These are phyloP conservation scores for Penicillium herquei DNA, from an alignment of 495 filamentous ascomycete species.

Conservation along the genomic window DNA sequence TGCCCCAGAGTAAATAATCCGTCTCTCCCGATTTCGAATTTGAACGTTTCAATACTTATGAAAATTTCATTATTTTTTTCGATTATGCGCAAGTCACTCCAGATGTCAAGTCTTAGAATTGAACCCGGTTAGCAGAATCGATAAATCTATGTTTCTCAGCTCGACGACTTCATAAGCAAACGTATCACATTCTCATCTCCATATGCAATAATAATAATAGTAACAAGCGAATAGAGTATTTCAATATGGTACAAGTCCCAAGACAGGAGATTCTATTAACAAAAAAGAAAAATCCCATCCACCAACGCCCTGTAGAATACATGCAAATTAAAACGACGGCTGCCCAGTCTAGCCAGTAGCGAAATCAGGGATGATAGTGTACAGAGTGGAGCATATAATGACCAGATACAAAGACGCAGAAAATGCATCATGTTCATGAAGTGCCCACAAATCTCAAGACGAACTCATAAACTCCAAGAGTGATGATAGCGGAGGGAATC, in stretches of 20 bases:
- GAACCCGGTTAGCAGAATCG: neutral
- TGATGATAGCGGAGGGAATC: slow-evolving; percentile 85
- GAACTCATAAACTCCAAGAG: slow-evolving; percentile 88
- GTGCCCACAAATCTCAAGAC: slow-evolving; percentile 58
- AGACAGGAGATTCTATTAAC: slow-evolving; percentile 24
- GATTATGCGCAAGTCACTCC: too few relatives aligned
- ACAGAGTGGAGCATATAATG: slow-evolving; percentile 7
- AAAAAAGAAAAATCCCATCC: slow-evolving; percentile 12
- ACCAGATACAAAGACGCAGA: neutral
- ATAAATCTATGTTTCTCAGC: too few relatives aligned
- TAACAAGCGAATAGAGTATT: slow-evolving; percentile 6
- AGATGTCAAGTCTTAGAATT: neutral
- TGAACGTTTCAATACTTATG: too few relatives aligned
- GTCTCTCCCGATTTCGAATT: neutral
- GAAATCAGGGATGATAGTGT: slow-evolving; percentile 13
- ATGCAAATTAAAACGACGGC: slow-evolving; percentile 20
- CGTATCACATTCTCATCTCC: too few relatives aligned
- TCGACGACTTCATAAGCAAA: too few relatives aligned
- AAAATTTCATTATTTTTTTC: too few relatives aligned
- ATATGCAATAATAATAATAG: too few relatives aligned
- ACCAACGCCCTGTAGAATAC: slow-evolving; percentile 17
- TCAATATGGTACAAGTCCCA: slow-evolving; percentile 20
- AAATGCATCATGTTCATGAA: slow-evolving; percentile 6
- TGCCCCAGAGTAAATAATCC: neutral
- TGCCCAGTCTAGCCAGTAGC: slow-evolving; percentile 9